Percentiles rank a stretch among this genome's conserved stretches.
Evolutionary conservation across 192 early-diverging fungal species (phyloP).

Genomic region (Nowakowskiella sp.): DNA sequence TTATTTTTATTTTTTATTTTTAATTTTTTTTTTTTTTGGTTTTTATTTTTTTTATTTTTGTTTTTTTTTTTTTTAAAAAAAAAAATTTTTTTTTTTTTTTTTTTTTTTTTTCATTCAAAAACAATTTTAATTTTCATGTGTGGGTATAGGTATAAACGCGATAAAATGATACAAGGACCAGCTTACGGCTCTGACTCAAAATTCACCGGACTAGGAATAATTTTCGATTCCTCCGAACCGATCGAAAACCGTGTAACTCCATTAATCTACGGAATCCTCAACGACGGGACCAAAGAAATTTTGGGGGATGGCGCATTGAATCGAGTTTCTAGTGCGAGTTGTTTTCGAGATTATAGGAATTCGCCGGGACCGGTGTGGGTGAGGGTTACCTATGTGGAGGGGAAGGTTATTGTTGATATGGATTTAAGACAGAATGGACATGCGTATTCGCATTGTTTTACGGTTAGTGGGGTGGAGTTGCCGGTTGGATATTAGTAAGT

Average conservation of each 20-base stretch:
- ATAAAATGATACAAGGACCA: too few species aligned
- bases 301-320: constrained; percentile 5
- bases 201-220: constrained; percentile 42
- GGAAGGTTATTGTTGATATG: constrained; percentile 42
- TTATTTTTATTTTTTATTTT: too few species aligned
- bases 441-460: constrained; percentile 49
- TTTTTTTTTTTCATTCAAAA: too few species aligned
- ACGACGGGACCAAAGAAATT: constrained; percentile 53
- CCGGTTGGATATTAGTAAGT: constrained; percentile 64
- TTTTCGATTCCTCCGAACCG: constrained; percentile 49
- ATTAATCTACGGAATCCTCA: constrained; percentile 49
- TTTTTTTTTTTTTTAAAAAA: neutral
- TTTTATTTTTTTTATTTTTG: neutral
- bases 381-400: constrained; percentile 52
- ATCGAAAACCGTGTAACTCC: constrained; percentile 32
- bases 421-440: constrained; percentile 48
- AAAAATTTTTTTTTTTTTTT: neutral
- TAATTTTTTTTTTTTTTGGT: too few species aligned
- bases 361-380: constrained; percentile 41
- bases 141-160: too few species aligned
- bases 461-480: constrained; percentile 34
- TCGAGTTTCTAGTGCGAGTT: constrained; percentile 23
- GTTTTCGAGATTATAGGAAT: constrained; percentile 63
- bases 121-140: too few species aligned
- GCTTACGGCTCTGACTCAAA: too few species aligned